These are phyloP conservation scores for Zanthoxylum bungeanum DNA, from an alignment of 345 rosid genomes.

Conservation along the genomic window DNA sequence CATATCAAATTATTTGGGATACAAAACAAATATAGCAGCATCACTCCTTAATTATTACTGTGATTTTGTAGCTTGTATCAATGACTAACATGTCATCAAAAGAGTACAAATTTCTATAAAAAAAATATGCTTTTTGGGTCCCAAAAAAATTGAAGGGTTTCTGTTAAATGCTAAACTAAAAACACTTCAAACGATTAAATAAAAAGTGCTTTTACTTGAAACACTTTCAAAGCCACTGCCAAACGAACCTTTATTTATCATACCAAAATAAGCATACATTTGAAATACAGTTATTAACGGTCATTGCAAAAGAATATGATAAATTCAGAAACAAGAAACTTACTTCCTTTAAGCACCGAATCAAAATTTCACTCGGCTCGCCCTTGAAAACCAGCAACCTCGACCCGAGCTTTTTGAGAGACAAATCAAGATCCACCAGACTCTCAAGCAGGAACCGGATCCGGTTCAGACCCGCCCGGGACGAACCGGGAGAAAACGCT, in stretches of 20 bases:
- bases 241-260: background rate
- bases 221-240: background rate
- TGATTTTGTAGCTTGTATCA: background rate
- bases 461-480: constrained; percentile 67
- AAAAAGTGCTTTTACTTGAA: background rate
- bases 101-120: too few relatives aligned
- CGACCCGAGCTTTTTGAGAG: constrained; percentile 61
- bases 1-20: too few relatives aligned
- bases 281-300: background rate
- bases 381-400: constrained; percentile 58
- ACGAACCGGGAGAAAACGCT: constrained; percentile 71
- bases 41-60: background rate
- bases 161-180: background rate
- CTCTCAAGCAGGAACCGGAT: constrained; percentile 82
- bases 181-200: background rate
- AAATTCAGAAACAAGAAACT: background rate
- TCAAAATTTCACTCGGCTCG: constrained; percentile 59
- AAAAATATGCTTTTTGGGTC: too few relatives aligned
- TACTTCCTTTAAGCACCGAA: constrained; percentile 77
- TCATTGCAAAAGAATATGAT: too few relatives aligned
- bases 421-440: constrained; percentile 62
- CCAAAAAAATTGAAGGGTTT: background rate
- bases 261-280: background rate
- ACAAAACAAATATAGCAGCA: too few relatives aligned
- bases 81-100: too few relatives aligned